Percentiles rank a stretch among this genome's conserved stretches.
phyloP scores from a whole-genome alignment of 2,329 filamentous ascomycete species.

The Teratosphaeriaceae sp. region DNA sequence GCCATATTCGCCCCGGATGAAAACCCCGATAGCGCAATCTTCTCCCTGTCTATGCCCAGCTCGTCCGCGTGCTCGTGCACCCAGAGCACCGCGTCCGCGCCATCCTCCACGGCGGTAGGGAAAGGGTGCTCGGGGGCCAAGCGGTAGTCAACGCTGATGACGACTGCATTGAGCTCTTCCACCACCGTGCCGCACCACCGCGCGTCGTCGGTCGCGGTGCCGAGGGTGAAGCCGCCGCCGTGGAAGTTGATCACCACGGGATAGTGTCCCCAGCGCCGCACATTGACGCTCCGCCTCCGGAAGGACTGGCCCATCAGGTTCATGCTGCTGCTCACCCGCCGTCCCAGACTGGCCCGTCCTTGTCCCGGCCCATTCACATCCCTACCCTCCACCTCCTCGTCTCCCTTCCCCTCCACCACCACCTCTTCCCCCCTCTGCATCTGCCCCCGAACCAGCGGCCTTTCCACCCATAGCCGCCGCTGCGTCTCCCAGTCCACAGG shows the following conservation, averaged over 20 bases:
- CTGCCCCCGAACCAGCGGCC: constrained; percentile 2
- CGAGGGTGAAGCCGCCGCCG: constrained; percentile 57
- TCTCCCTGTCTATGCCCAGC: constrained; percentile 50
- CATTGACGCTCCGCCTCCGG: constrained; percentile 23
- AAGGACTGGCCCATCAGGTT: constrained; percentile 17
- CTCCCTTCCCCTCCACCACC: constrained; percentile 9
- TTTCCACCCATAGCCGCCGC: constrained; percentile 28
- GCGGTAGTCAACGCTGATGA: constrained; percentile 56
- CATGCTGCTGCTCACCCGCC: constrained; percentile 17
- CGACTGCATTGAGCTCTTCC: constrained; percentile 49
- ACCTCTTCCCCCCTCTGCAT: constrained; percentile 11
- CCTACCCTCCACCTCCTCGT: constrained; percentile 8
- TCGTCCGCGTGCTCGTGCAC: constrained; percentile 50
- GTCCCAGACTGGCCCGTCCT: constrained; percentile 13
- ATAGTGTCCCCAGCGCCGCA: constrained; percentile 37
- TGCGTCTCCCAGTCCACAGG: constrained; percentile 45
- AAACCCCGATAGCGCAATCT: constrained; percentile 55
- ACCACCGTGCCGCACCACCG: constrained; percentile 53
- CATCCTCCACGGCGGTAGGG: constrained; percentile 58
- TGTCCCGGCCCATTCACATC: too few species aligned
- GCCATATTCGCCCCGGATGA: constrained; percentile 58
- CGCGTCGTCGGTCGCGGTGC: constrained; percentile 53
- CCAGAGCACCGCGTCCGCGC: constrained; percentile 55
- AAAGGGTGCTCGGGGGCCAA: constrained; percentile 56
- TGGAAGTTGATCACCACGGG: constrained; percentile 59